These are phyloP conservation scores for Suhomyces kunorum DNA, from an alignment of 1,139 yeast genomes.

Conservation along the genomic window DNA sequence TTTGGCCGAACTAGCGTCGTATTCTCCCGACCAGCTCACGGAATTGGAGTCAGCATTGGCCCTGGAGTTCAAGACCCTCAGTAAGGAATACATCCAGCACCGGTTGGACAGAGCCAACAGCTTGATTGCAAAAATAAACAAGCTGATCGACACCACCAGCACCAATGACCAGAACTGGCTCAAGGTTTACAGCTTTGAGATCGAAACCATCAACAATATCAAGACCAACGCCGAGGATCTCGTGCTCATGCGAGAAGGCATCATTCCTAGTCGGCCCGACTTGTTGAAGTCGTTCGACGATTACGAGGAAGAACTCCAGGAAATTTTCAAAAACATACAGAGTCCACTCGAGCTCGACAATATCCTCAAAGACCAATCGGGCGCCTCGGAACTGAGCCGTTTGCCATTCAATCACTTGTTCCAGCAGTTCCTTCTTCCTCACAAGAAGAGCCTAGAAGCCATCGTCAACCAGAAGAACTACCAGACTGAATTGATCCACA, in stretches of 20 bases:
- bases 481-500: constrained; percentile 28
- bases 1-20: constrained; percentile 16
- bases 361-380: constrained; percentile 18
- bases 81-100: constrained; percentile 33
- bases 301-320: constrained; percentile 33
- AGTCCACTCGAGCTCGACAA: constrained; percentile 40
- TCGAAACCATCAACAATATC: constrained; percentile 36
- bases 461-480: constrained; percentile 34
- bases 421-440: constrained; percentile 27
- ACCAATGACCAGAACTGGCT: constrained; percentile 41
- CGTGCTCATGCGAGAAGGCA: constrained; percentile 22
- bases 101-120: constrained; percentile 35
- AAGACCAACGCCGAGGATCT: constrained; percentile 38
- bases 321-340: constrained; percentile 31
- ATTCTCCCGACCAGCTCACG: constrained; percentile 33
- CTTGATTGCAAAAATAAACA: constrained; percentile 29
- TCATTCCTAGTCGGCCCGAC: constrained; percentile 20
- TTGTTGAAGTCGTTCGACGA: constrained; percentile 27
- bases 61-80: constrained; percentile 32
- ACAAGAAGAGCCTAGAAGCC: constrained; percentile 27
- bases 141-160: constrained; percentile 29
- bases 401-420: constrained; percentile 38
- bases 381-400: constrained; percentile 4
- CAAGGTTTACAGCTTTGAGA: constrained; percentile 34
- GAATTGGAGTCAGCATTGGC: constrained; percentile 32